A percentile compares a stretch with the other conserved stretches of the same genome.
Conservation (phyloP, 441 rosid genomes). For the Populus trichocarpa region DNA sequence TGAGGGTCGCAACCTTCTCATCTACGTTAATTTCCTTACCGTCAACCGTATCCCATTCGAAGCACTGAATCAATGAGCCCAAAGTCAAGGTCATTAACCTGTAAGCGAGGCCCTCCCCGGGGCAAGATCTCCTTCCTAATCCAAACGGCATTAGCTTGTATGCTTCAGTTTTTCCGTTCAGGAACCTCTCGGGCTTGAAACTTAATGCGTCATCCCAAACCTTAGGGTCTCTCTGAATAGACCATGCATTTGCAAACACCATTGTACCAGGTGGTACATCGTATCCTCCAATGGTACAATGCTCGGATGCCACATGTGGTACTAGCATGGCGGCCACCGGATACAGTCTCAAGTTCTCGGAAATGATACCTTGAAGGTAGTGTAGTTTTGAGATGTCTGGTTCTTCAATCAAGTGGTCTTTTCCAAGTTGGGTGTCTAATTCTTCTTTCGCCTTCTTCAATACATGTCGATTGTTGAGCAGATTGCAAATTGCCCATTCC, state of each 20-base stretch:
- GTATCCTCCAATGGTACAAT: conserved; percentile 36
- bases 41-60: conserved; percentile 43
- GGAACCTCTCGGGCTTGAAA: conserved; percentile 51
- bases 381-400: conserved; percentile 41
- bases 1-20: conserved; percentile 34
- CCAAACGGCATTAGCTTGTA: conserved; percentile 38
- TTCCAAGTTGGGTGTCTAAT: conserved; percentile 27
- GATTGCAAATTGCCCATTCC: conserved; percentile 37
- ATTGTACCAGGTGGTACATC: conserved; percentile 32
- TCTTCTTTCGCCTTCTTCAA: conserved; percentile 27
- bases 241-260: conserved; percentile 38
- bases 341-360: conserved; percentile 41
- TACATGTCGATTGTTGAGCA: conserved; percentile 33
- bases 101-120: conserved; percentile 12
- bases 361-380: conserved; percentile 38
- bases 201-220: conserved; percentile 37
- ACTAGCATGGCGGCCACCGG: conserved; percentile 43
- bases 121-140: conserved; percentile 17
- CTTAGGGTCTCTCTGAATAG: conserved; percentile 41
- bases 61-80: conserved; percentile 47
- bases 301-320: conserved; percentile 40
- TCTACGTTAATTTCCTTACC: conserved; percentile 36
- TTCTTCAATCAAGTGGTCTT: conserved; percentile 33
- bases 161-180: conserved; percentile 8
- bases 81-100: conserved; percentile 27